These are phyloP conservation scores for Hibiscus syriacus DNA, from an alignment of 345 rosid genomes.

Conservation along the genomic window DNA sequence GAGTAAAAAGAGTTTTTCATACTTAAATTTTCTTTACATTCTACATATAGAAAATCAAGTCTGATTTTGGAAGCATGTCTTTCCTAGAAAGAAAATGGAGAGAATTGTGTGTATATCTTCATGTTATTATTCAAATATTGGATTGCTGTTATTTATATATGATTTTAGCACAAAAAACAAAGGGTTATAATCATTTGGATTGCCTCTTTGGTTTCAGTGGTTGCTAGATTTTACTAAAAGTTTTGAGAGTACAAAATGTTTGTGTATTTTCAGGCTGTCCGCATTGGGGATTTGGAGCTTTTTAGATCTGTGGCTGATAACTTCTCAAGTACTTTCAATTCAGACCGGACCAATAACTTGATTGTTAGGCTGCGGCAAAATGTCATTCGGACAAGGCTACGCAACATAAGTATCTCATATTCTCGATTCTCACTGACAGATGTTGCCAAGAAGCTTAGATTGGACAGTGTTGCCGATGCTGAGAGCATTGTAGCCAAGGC, in stretches of 20 bases:
- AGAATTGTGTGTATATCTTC: too few species aligned
- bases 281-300: conserved; percentile 54
- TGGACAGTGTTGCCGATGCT: conserved; percentile 53
- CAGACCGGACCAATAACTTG: conserved; percentile 39
- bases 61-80: too few species aligned
- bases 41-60: too few species aligned
- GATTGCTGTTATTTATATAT: too few species aligned
- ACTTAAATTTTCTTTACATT: too few species aligned
- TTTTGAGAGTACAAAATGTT: background rate
- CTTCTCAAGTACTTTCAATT: conserved; percentile 35
- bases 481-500: conserved; percentile 54
- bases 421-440: conserved; percentile 46
- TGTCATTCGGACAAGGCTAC: conserved; percentile 51
- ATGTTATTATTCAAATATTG: too few species aligned
- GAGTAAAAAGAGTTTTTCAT: too few species aligned
- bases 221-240: background rate
- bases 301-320: conserved; percentile 50
- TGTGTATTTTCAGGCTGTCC: conserved; percentile 37
- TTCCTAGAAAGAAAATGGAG: too few species aligned
- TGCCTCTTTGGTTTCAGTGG: background rate
- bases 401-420: conserved; percentile 52
- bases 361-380: conserved; percentile 49
- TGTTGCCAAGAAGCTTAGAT: conserved; percentile 48
- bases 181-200: too few species aligned
- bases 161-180: too few species aligned